Evolutionary conservation across 805 yeast genomes (phyloP).

Genomic region (Yamadazyma scolyti): DNA sequence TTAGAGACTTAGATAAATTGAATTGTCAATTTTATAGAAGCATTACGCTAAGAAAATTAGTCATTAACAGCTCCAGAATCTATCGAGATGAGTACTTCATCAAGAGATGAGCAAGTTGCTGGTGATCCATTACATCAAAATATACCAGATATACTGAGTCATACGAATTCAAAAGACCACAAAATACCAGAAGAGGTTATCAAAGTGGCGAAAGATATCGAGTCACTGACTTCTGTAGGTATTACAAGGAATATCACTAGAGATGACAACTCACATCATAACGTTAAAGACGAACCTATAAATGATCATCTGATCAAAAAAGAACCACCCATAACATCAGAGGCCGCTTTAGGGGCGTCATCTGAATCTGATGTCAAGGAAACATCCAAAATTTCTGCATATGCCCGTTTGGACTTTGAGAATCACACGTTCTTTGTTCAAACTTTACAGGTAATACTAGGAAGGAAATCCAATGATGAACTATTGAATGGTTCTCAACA

Average conservation of each 20-base stretch:
- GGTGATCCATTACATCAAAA: too few species aligned
- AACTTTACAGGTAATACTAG: conserved; percentile 88
- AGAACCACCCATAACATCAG: conserved; percentile 7
- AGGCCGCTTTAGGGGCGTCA: conserved; percentile 10
- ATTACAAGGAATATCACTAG: not conserved
- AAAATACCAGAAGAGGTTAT: too few species aligned
- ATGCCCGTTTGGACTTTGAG: conserved; percentile 84
- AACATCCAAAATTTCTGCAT: conserved; percentile 44
- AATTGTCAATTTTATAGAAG: too few species aligned
- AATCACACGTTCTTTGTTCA: conserved; percentile 93
- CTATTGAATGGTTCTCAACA: conserved; percentile 61
- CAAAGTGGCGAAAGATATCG: too few species aligned
- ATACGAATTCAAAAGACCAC: too few species aligned
- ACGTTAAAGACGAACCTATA: too few species aligned
- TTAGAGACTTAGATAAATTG: too few species aligned
- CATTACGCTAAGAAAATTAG: too few species aligned
- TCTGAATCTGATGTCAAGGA: conserved; percentile 10
- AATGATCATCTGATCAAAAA: not conserved
- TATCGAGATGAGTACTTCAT: conserved; percentile 12
- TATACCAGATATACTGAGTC: too few species aligned
- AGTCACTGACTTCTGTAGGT: too few species aligned
- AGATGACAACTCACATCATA: too few species aligned
- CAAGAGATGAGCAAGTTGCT: conserved; percentile 17
- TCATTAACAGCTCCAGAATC: too few species aligned
- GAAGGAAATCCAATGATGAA: conserved; percentile 65